Evolutionary conservation across 306 rosid species (phyloP).

Genomic region (Erythrophleum fordii): DNA sequence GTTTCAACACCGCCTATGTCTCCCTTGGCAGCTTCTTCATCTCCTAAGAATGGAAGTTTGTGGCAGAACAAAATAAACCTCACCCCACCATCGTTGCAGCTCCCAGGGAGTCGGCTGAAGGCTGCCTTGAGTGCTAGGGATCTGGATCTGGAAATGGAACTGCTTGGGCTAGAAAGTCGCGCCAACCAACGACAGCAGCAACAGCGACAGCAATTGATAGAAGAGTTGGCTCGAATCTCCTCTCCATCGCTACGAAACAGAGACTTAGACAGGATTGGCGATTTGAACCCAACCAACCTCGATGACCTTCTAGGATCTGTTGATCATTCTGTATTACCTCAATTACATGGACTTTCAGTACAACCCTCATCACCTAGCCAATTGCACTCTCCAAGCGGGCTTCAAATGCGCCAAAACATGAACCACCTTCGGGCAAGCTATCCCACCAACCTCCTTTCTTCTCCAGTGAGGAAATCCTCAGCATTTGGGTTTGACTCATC

Average conservation of each 20-base stretch:
- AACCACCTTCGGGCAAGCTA: slow-evolving; percentile 88
- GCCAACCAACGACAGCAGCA: slow-evolving; percentile 63
- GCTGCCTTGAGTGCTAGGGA: slow-evolving; percentile 83
- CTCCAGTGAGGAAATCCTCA: slow-evolving; percentile 79
- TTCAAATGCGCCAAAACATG: slow-evolving; percentile 82
- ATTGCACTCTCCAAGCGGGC: slow-evolving; percentile 63
- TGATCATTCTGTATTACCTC: slow-evolving; percentile 68
- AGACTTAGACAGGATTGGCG: slow-evolving; percentile 62
- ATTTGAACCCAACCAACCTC: slow-evolving; percentile 82
- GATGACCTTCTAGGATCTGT: slow-evolving; percentile 79
- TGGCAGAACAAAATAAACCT: slow-evolving; percentile 88
- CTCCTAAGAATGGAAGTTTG: slow-evolving; percentile 81
- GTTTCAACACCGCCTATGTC: slow-evolving; percentile 96
- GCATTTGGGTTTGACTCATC: slow-evolving; percentile 80
- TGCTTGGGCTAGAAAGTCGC: slow-evolving; percentile 67
- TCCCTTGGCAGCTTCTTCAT: slow-evolving; percentile 66
- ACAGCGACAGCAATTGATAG: slow-evolving; percentile 67
- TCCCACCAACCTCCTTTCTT: slow-evolving; percentile 76
- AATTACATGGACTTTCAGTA: slow-evolving; percentile 63
- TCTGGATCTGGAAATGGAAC: slow-evolving; percentile 78
- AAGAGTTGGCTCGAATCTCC: slow-evolving; percentile 87
- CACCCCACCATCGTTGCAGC: slow-evolving; percentile 93
- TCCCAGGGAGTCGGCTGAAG: slow-evolving; percentile 86
- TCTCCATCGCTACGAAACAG: slow-evolving; percentile 66
- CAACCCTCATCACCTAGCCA: slow-evolving; percentile 67